Base-by-base conservation (phyloP, 139 green algal species). In the Pseudopediastrum boryanum region DNA sequence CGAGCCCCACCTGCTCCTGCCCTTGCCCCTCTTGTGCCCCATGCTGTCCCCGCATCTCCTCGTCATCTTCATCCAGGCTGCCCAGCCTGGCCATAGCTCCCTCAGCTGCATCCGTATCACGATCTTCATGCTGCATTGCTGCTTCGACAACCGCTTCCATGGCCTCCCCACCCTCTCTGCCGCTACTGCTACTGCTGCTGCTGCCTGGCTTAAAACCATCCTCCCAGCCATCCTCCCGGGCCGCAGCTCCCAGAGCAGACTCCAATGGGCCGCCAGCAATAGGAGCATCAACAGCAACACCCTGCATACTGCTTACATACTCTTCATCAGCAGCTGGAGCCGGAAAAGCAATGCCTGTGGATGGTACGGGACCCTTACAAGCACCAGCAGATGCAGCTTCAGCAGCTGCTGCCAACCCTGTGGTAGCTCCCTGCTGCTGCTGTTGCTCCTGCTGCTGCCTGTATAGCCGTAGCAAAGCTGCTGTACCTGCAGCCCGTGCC, bases 371-470 rank as follows among this genome's bases (percentile, higher is more conserved):
- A n/a, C 54, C 54, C 54, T 27, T 39, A 6, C 54, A 64, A 64
- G 54, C 54, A n/a, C 54, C 54, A 64, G 54, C 54, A n/a, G 35
- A 39, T 27, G 12, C 54, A 64, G 10, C 33, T 27, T 39, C 54
- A 64, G 10, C 74, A 80, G 46, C 39, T 13, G 44, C 44, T 29
- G n/a, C 74, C 63, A 75, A 75, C 51, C 23, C 66, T n/a, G 25
- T 27, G 54, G 4, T 12, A 39, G 23, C 4, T 48, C 1, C 27
- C 71, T 58, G 39, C 54, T 25, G 69, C 27, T 21, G 54, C 69
- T 10, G 54, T 68, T 54, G n/a, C 62, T 25, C 44, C 62, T 74
- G 43, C 41, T 42, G 65, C 41, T 43, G 33, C 35, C 33, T 6
- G 5, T 29, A 13, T 8, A 25, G 54, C 54, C 33, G 54, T 27